phyloP scores from a whole-genome alignment of 31 red algal genomes.

The Odonthalia washingtoniensis region DNA sequence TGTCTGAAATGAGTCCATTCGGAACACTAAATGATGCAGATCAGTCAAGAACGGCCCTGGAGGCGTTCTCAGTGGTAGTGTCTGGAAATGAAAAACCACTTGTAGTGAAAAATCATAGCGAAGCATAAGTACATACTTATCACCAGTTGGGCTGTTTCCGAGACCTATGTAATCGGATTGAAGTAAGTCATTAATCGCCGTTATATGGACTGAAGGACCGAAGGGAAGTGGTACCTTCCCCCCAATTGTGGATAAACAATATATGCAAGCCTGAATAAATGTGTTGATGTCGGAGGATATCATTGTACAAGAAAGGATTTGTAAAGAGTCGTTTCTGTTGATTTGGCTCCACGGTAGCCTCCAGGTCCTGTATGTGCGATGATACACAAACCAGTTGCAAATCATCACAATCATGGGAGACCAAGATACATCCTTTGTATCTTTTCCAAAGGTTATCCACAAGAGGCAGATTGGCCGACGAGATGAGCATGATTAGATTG shows the following conservation, averaged over 20 bases:
- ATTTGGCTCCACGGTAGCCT: constrained; percentile 13
- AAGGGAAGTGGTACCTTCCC: constrained; percentile 37
- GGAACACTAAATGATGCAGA: constrained; percentile 6
- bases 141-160: not conserved
- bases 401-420: constrained; percentile 1
- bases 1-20: constrained; percentile 6
- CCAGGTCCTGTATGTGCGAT: constrained; percentile 29
- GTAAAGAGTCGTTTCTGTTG: not conserved
- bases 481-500: not conserved
- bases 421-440: not conserved
- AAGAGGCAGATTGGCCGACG: not conserved
- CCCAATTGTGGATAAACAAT: constrained; percentile 47
- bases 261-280: constrained; percentile 39
- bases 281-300: constrained; percentile 18
- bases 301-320: not conserved
- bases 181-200: constrained; percentile 27
- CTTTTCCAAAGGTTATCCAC: not conserved
- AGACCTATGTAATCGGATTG: constrained; percentile 46
- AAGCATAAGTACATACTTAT: constrained; percentile 44
- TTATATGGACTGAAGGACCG: constrained; percentile 24
- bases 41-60: not conserved
- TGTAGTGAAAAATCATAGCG: not conserved
- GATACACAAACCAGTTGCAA: constrained; percentile 22
- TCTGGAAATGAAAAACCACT: not conserved
- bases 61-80: not conserved